Conservation (phyloP, 352 stramenopile species). For the Detonula confervacea region DNA sequence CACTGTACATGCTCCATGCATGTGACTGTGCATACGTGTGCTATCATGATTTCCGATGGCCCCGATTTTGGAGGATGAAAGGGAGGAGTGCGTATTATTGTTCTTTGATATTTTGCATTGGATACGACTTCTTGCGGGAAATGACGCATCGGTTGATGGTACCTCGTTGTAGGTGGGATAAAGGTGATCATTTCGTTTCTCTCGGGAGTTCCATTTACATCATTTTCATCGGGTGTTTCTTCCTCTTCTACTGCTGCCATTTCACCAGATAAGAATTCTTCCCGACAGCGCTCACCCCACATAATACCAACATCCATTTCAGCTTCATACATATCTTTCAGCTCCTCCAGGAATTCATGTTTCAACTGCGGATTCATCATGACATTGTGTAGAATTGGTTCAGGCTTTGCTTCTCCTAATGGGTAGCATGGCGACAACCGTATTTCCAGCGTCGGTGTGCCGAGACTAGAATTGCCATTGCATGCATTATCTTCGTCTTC, state of each 20-base stretch:
- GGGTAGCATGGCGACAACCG: conserved; percentile 37
- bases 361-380: conserved; percentile 52
- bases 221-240: conserved; percentile 4
- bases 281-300: conserved; percentile 47
- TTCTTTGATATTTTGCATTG: conserved; percentile 39
- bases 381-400: conserved; percentile 48
- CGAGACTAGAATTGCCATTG: not conserved
- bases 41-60: conserved; percentile 58
- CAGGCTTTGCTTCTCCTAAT: conserved; percentile 19
- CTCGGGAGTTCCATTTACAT: too few relatives aligned
- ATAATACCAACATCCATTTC: conserved; percentile 44
- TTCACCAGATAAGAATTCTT: conserved; percentile 2
- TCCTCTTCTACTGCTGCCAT: not conserved
- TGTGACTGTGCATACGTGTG: conserved; percentile 48
- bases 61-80: conserved; percentile 68
- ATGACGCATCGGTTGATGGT: conserved; percentile 57
- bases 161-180: conserved; percentile 45
- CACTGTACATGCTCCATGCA: conserved; percentile 69
- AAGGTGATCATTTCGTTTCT: conserved; percentile 33
- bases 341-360: conserved; percentile 26
- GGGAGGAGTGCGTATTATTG: conserved; percentile 47
- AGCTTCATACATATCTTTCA: conserved; percentile 41
- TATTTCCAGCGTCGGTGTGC: conserved; percentile 45
- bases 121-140: conserved; percentile 51
- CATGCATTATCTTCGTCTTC: not conserved